Evolutionary conservation across 306 rosid species (phyloP).

Genomic region (Crataegus laevigata): DNA sequence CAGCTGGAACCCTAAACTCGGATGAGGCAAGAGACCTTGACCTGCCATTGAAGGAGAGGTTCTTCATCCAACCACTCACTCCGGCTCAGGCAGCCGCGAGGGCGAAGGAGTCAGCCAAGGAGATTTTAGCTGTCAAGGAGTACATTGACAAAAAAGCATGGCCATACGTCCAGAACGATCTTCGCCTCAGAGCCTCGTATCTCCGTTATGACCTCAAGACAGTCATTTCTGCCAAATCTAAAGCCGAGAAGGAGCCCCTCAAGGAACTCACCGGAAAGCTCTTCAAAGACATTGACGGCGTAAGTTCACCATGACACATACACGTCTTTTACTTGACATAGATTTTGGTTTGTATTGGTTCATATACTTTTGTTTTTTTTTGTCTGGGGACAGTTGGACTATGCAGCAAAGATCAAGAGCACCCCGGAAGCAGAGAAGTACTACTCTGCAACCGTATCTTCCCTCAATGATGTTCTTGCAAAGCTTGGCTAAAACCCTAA

Average conservation of each 20-base stretch:
- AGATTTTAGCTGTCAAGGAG: slow-evolving; percentile 61
- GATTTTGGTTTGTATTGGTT: neutral
- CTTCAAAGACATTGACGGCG: slow-evolving; percentile 63
- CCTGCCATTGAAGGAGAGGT: slow-evolving; percentile 71
- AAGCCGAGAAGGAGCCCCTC: slow-evolving; percentile 65
- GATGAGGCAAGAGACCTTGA: slow-evolving; percentile 77
- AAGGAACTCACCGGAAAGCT: slow-evolving; percentile 83
- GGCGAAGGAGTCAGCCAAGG: slow-evolving; percentile 91
- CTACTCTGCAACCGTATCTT: slow-evolving; percentile 65
- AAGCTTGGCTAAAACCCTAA: slow-evolving; percentile 54
- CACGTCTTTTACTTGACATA: neutral
- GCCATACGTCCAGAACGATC: slow-evolving; percentile 88
- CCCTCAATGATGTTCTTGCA: slow-evolving; percentile 73
- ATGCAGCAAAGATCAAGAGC: slow-evolving; percentile 94
- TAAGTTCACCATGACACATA: slow-evolving; percentile 20
- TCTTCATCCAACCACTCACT: slow-evolving; percentile 66
- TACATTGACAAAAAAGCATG: slow-evolving; percentile 88
- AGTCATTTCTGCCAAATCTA: slow-evolving; percentile 62
- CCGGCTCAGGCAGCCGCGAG: slow-evolving; percentile 66
- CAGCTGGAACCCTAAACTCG: slow-evolving; percentile 90
- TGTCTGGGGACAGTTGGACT: slow-evolving; percentile 55
- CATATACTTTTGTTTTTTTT: neutral
- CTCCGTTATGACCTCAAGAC: slow-evolving; percentile 89
- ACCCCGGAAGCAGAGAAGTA: slow-evolving; percentile 81
- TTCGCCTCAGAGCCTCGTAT: slow-evolving; percentile 61